These are phyloP conservation scores for Coemansia pectinata DNA, from an alignment of 192 early-diverging fungal genomes.

Conservation along the genomic window DNA sequence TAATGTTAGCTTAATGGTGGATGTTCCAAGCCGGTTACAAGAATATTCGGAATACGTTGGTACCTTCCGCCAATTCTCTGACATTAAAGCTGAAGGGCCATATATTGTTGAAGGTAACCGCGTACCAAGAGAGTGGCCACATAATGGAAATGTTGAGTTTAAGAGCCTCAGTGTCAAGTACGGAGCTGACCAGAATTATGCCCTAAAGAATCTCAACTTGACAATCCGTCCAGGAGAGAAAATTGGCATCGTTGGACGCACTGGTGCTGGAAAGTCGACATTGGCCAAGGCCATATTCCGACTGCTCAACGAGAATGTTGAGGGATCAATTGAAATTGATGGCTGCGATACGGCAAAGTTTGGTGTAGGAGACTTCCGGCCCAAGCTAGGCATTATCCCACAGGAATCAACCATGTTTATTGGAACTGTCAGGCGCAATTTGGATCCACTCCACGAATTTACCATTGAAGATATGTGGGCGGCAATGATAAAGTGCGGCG, in stretches of 20 bases:
- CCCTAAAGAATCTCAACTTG: constrained; percentile 62
- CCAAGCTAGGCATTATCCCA: constrained; percentile 61
- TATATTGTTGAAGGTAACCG: constrained; percentile 19
- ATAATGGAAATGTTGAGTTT: constrained; percentile 60
- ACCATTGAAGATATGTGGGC: constrained; percentile 64
- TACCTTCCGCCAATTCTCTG: background rate
- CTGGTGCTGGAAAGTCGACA: constrained; percentile 69
- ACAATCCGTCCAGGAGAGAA: constrained; percentile 62
- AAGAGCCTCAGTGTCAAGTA: constrained; percentile 60
- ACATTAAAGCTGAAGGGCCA: constrained; percentile 47
- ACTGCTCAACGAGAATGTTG: constrained; percentile 54
- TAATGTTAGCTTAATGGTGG: too few relatives aligned
- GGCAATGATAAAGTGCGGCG: constrained; percentile 41
- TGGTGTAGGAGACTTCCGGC: constrained; percentile 51
- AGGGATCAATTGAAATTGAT: constrained; percentile 70
- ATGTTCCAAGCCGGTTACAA: too few relatives aligned
- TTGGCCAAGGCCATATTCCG: constrained; percentile 67
- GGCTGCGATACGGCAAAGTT: constrained; percentile 65
- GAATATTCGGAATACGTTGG: too few relatives aligned
- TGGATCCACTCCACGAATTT: constrained; percentile 61
- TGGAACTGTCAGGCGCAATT: constrained; percentile 64
- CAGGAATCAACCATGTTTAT: constrained; percentile 66
- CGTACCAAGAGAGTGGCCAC: constrained; percentile 61
- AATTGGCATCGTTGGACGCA: constrained; percentile 73
- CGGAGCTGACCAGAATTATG: constrained; percentile 54